phyloP scores from a whole-genome alignment of 805 yeast genomes.

The Suhomyces xylopsoci region DNA sequence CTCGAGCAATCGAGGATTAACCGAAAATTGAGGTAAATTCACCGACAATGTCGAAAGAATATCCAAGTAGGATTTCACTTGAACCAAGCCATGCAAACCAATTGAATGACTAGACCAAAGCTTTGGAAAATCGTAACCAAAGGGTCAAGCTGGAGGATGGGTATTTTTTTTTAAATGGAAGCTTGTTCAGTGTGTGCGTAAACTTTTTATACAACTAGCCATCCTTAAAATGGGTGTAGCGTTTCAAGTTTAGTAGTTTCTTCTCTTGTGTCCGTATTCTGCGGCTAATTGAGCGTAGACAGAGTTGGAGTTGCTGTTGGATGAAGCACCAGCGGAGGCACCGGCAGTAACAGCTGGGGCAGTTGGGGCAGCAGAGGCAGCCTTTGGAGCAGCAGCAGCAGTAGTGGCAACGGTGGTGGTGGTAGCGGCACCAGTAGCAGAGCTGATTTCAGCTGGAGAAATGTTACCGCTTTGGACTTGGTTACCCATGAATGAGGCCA shows the following conservation, averaged over 20 bases:
- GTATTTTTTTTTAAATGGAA: background rate
- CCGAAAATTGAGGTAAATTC: background rate
- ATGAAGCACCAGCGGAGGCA: slow-evolving; percentile 5
- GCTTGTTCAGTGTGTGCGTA: background rate
- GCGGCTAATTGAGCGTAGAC: slow-evolving; percentile 11
- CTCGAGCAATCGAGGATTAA: background rate
- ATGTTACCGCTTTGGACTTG: slow-evolving; percentile 23
- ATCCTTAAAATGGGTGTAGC: slow-evolving; percentile 4
- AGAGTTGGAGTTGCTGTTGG: slow-evolving; percentile 1
- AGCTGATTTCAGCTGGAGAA: slow-evolving; percentile 7
- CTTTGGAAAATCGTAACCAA: background rate
- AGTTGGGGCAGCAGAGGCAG: slow-evolving; percentile 10
- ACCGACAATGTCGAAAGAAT: background rate
- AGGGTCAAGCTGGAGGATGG: background rate
- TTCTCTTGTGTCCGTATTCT: slow-evolving; percentile 13
- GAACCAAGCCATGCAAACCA: background rate
- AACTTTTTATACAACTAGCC: background rate
- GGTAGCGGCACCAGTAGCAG: slow-evolving; percentile 12
- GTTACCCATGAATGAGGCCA: slow-evolving; percentile 28
- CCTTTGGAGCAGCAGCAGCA: slow-evolving; percentile 7
- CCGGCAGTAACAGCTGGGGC: slow-evolving; percentile 10
- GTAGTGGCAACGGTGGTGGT: slow-evolving; percentile 11
- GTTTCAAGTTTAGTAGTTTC: slow-evolving; percentile 12
- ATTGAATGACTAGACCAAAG: background rate
- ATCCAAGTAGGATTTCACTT: background rate